phyloP scores from a whole-genome alignment of 257 asterid genomes.

The Oldenlandia corymbosa region DNA sequence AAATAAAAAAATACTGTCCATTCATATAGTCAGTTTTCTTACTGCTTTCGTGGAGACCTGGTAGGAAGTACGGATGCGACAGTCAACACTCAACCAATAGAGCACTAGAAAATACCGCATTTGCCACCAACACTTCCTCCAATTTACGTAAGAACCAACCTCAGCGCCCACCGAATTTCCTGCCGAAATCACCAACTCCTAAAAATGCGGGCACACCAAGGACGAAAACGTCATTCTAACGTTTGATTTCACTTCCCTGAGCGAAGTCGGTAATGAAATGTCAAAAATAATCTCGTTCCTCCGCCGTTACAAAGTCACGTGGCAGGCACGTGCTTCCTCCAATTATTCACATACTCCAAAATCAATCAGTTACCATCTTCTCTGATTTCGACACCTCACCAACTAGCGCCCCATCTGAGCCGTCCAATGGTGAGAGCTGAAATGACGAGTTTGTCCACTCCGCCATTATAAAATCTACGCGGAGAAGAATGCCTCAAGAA shows the following conservation, averaged over 20 bases:
- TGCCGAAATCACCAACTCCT: background rate
- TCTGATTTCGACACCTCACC: constrained; percentile 27
- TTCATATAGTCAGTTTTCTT: too few species aligned
- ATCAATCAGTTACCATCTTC: constrained; percentile 14
- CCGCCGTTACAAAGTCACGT: constrained; percentile 4
- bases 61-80: background rate
- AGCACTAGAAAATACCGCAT: background rate
- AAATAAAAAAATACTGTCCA: too few species aligned
- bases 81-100: background rate
- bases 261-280: background rate
- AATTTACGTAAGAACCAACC: background rate
- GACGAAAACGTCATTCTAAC: background rate
- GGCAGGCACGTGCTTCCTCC: constrained; percentile 10
- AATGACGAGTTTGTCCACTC: constrained; percentile 23
- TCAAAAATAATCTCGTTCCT: background rate
- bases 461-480: constrained; percentile 16
- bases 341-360: constrained; percentile 35
- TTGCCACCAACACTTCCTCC: background rate
- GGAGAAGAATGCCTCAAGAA: too few species aligned
- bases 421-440: background rate
- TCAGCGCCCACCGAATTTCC: background rate
- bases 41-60: background rate
- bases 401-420: background rate
- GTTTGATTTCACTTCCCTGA: background rate
- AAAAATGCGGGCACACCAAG: constrained; percentile 1